Percentiles rank a stretch among this genome's conserved stretches.
Conservation (phyloP, 208 protist genomes). For the Trypanosoma scelopori region DNA sequence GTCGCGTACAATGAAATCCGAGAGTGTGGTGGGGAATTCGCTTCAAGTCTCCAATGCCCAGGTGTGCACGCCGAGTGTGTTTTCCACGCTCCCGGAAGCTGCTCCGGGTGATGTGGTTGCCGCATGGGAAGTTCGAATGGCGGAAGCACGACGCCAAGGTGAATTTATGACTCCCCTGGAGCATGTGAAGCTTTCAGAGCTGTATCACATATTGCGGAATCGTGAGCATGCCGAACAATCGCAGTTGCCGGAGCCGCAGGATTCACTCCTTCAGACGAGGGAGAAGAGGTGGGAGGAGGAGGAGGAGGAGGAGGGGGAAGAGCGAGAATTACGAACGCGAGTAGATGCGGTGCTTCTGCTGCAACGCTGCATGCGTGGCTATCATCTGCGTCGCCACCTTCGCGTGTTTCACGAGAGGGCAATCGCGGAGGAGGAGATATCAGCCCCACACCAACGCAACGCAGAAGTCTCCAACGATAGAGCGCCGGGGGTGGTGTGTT, state of each 20-base stretch:
- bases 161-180: constrained; percentile 55
- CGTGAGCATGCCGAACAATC: constrained; percentile 38
- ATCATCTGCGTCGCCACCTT: constrained; percentile 33
- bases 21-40: background rate
- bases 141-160: constrained; percentile 24
- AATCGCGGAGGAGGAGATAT: constrained; percentile 1
- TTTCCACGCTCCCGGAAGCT: constrained; percentile 4
- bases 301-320: constrained; percentile 37
- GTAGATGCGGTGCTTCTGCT: constrained; percentile 46
- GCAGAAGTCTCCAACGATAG: constrained; percentile 11
- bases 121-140: constrained; percentile 12
- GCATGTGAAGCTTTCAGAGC: constrained; percentile 43
- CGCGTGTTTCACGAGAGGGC: constrained; percentile 18
- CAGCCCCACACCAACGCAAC: constrained; percentile 26
- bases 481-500: background rate
- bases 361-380: constrained; percentile 56
- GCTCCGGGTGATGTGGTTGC: constrained; percentile 19
- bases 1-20: background rate
- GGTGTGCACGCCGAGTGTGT: background rate
- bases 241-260: constrained; percentile 23
- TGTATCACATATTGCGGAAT: constrained; percentile 29
- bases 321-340: constrained; percentile 32
- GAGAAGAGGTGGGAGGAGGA: no score
- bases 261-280: background rate
- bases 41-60: background rate